Base-by-base conservation (phyloP, 163 green algal species). In the Chlamydomonas reinhardtii region DNA sequence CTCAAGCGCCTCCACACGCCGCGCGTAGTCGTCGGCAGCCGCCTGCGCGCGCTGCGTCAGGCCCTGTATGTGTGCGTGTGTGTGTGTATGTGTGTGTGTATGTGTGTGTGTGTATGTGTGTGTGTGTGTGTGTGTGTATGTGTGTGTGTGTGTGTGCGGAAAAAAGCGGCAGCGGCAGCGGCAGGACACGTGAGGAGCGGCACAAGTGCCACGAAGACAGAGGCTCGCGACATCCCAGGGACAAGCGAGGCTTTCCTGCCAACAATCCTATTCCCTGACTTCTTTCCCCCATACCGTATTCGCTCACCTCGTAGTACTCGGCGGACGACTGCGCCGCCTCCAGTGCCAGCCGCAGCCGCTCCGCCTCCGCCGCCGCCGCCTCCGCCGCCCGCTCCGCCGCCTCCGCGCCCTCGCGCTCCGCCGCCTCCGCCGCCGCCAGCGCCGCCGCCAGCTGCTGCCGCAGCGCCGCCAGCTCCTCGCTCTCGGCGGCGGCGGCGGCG, bases 1-100 rank as follows among this genome's bases (percentile, higher is more conserved):
- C 80, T 90, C 86, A 56, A 88, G 73, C 66, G 86, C 80, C 80
- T 90, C 86, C 66, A 81, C 75, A 16, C 85, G 83, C 65, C 72
- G 74, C 64, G 32, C 70, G 76, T 76, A 79, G 31, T 84, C 80
- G 20, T 86, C 80, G 68, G 80, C 80, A 9, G 80, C 72, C 9
- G 80, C 80, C 54, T 86, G 80, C 16, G 80, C 80, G 4, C 80
- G 80, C 70, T 86, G 80, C 80, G 48, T 73, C 29, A 86, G 70
- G 54, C 35, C 69, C 80, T 66, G 59, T n/a, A 8, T 11, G 59
- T 4, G 6, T 6, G 59, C 25, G 56, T n/a, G n/a, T n/a, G n/a
- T n/a, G n/a, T n/a, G 39, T 8, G 39, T 8, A 48, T 14, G 59
- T 19, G 59, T 31, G 48, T 9, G 43, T 9, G 48, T 17, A 14